Base-by-base conservation (phyloP, 1,139 yeast genomes). In the Yamadazyma taylorii region DNA sequence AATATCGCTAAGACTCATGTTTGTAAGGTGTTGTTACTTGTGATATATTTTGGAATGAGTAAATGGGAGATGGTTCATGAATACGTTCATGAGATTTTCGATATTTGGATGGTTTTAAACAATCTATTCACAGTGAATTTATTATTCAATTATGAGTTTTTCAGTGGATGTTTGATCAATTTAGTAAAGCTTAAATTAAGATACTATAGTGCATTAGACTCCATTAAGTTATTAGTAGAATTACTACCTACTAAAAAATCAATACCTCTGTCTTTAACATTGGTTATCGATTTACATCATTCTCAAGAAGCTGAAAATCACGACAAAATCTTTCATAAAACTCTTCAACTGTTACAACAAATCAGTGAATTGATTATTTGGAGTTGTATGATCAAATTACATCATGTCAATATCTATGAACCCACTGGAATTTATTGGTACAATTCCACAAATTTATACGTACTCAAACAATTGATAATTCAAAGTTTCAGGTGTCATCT, bases 1-100 rank as follows among this genome's bases (percentile, higher is more conserved):
- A 51, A 47, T 15, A 22, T 59, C 2, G 42, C 59, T 19, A 45
- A 42, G 29, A 46, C 47, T 13, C 64, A 60, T 41, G 11, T 57
- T 1, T 37, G 37, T 13, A 42, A 58, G 24, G 37, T 58, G 10
- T 13, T 44, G 10, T 42, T 56, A 30, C 34, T 47, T 14, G 9
- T 32, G n/a, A 3, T 39, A 8, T 40, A 37, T 15, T 4, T 25
- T 16, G 17, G 12, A 5, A 25, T 25, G 4, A 12, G 11, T 13
- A 25, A 25, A 14, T 6, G 9, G 12, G 28, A 14, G 5, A 6
- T 5, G 12, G 12, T 25, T 9, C 7, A 4, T 25, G 21, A 16
- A 7, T 5, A 4, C 6, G 19, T 16, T 11, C 8, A 15, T 9
- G 11, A 11, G 10, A 16, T 27, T 8, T 3, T 9, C 13, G 30